These are phyloP conservation scores for Aspergillus niger DNA, from an alignment of 2,329 filamentous ascomycete species.

Conservation along the genomic window DNA sequence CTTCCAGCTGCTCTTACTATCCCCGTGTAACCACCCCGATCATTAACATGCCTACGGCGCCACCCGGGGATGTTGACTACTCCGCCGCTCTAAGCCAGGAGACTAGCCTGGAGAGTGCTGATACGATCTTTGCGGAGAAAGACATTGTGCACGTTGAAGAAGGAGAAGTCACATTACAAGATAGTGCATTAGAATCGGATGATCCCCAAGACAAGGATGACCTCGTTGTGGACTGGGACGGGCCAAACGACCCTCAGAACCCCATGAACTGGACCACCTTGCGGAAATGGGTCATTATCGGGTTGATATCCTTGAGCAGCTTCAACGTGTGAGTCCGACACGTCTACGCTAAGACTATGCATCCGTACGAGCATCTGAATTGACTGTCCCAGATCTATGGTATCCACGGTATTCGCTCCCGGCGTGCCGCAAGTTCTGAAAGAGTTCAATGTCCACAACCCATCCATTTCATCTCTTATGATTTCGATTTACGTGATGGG, in stretches of 20 bases:
- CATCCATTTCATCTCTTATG: conserved; percentile 50
- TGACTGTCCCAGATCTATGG: conserved; percentile 27
- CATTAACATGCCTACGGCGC: conserved; percentile 10
- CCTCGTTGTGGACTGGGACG: conserved; percentile 17
- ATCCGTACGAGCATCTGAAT: neutral
- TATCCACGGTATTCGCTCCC: conserved; percentile 45
- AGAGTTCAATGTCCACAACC: conserved; percentile 46
- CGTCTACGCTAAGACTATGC: neutral
- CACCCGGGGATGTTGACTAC: conserved; percentile 1
- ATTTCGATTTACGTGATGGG: conserved; percentile 63
- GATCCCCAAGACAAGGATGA: conserved; percentile 13
- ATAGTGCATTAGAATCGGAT: conserved; percentile 9
- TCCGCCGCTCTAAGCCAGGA: conserved; percentile 9
- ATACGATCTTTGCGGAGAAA: conserved; percentile 11
- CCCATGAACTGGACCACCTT: conserved; percentile 21
- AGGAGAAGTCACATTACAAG: neutral
- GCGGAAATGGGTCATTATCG: conserved; percentile 23
- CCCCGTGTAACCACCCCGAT: neutral
- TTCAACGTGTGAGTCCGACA: conserved; percentile 19
- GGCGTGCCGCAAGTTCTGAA: conserved; percentile 39
- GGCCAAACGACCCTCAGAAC: conserved; percentile 19
- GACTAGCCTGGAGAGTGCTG: conserved; percentile 9
- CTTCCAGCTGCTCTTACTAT: neutral
- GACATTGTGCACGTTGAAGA: conserved; percentile 8
- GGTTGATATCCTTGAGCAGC: conserved; percentile 22